These are phyloP conservation scores for Phytopythium ostracodes DNA, from an alignment of 352 stramenopile species.

Conservation along the genomic window DNA sequence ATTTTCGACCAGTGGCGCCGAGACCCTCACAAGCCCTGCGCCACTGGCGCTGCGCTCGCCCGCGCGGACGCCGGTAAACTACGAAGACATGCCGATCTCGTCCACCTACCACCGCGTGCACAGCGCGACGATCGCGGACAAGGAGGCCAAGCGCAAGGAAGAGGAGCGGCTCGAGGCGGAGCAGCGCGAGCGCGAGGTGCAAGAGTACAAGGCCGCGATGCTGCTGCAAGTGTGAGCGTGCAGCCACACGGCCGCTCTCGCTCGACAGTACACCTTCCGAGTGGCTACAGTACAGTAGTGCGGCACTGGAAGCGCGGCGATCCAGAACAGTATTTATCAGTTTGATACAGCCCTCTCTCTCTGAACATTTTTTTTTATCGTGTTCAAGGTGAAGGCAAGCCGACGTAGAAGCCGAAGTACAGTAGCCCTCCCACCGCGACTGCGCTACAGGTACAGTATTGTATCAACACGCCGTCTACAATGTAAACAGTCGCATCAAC, in stretches of 20 bases:
- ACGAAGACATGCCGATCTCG: conserved; percentile 67
- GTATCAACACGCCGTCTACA: neutral
- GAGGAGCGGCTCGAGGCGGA: conserved; percentile 46
- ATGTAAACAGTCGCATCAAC: neutral
- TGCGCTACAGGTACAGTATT: too few species aligned
- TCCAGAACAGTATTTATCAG: conserved; percentile 2
- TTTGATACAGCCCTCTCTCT: neutral
- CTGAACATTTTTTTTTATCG: neutral
- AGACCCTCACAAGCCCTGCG: conserved; percentile 7
- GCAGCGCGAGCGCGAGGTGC: conserved; percentile 46
- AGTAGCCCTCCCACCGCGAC: neutral
- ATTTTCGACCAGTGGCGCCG: neutral
- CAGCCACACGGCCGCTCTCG: neutral
- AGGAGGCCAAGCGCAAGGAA: conserved; percentile 35
- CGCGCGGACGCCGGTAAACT: conserved; percentile 18
- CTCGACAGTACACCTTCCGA: neutral
- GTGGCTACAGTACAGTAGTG: too few species aligned
- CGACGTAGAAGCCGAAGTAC: neutral
- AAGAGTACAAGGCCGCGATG: conserved; percentile 58
- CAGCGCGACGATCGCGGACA: conserved; percentile 41
- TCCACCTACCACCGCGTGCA: conserved; percentile 76
- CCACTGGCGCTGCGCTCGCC: neutral
- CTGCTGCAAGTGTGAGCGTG: conserved; percentile 3
- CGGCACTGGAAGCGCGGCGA: neutral
- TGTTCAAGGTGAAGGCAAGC: neutral